These are phyloP conservation scores for Tetrahymena thermophila DNA, from an alignment of 73 alveolate genomes.

Conservation along the genomic window DNA sequence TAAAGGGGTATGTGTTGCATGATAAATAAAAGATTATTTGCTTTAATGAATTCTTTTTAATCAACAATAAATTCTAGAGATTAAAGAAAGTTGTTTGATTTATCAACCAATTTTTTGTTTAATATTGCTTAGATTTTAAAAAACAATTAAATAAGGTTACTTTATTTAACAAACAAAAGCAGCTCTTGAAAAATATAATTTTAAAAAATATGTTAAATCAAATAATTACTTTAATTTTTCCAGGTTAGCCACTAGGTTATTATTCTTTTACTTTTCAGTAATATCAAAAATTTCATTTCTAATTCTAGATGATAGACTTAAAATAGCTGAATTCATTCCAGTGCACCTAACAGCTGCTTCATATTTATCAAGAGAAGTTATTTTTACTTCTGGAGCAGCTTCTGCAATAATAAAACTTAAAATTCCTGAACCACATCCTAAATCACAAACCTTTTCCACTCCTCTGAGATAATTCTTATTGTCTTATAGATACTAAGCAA, in stretches of 20 bases:
- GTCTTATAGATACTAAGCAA: conserved; percentile 2
- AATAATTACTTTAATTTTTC: background rate
- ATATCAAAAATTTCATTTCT: conserved; percentile 5
- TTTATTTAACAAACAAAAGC: background rate
- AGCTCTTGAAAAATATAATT: background rate
- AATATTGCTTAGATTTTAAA: too few relatives aligned
- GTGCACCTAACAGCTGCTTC: conserved; percentile 49
- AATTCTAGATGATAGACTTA: background rate
- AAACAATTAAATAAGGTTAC: too few relatives aligned
- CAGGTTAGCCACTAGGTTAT: background rate
- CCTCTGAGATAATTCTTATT: conserved; percentile 13
- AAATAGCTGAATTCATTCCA: conserved; percentile 35
- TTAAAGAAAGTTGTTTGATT: too few relatives aligned
- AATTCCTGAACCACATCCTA: conserved; percentile 58
- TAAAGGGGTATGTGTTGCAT: too few relatives aligned
- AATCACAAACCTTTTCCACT: conserved; percentile 11
- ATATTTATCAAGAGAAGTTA: conserved; percentile 28
- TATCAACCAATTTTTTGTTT: too few relatives aligned
- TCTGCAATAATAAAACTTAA: conserved; percentile 30
- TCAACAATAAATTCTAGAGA: too few relatives aligned
- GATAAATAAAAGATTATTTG: too few relatives aligned
- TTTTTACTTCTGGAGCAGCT: conserved; percentile 38
- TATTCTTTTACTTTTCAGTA: conserved; percentile 7
- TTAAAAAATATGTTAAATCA: background rate
- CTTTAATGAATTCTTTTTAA: too few relatives aligned